Base-by-base conservation (phyloP, 805 yeast genomes). In the Monosporozyma servazzii region DNA sequence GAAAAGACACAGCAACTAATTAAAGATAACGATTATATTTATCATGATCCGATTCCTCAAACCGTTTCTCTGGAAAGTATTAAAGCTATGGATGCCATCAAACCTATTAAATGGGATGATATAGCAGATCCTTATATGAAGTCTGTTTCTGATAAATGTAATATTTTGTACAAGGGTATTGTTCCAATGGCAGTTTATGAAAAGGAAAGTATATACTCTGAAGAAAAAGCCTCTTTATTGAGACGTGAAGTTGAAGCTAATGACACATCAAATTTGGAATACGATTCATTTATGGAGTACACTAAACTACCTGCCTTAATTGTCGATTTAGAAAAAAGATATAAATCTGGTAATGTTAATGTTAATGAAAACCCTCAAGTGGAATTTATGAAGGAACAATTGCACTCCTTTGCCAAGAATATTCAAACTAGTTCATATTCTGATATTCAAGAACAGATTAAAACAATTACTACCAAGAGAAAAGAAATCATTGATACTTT, bases 111-210 rank as follows among this genome's bases (percentile, higher is more conserved):
- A 45, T 84, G 88, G 52, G 81, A 82, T 1, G 81, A 83, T 58
- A 72, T 82, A 0, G 73, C 82, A 5, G 54, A 58, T 17, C 54
- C 59, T 3, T 74, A 49, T 66, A 71, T 68, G 75, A 70, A 51
- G 51, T 66, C 54, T 61, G 69, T 61, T 60, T 68, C 64, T 53
- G 67, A 56, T 9, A 56, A 62, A n/a, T 56, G 73, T 8, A 68
- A 68, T 45, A 84, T 82, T 54, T 73, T 91, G 45, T 88, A 88
- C 66, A 84, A 77, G 47, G 84, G 82, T 55, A 86, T 91, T 20
- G 80, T 93, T 5, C 98, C 98, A 2, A 73, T 89, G 62, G 79
- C 82, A 33, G 88, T 91, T 18, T 96, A 89, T 62, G 96, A 91
- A 67, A 81, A 86, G 58, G 79, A 88, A 49, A 87, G 96, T 55